These are phyloP conservation scores for Amanita jacksonii DNA, from an alignment of 768 basidiomycete species.

Conservation along the genomic window DNA sequence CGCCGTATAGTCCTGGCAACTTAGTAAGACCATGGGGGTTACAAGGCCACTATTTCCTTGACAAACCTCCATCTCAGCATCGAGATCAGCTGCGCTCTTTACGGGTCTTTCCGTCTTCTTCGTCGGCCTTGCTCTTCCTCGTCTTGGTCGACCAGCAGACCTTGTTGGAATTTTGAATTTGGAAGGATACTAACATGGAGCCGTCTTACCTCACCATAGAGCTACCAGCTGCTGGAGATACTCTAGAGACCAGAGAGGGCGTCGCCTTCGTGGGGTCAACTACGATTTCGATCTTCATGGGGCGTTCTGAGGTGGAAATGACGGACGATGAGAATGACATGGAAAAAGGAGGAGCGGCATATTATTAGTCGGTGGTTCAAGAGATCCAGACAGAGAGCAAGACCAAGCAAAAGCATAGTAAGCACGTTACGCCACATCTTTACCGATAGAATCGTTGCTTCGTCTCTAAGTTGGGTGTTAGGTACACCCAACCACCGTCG, in stretches of 20 bases:
- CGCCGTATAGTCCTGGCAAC: conserved; percentile 59
- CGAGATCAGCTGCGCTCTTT: conserved; percentile 85
- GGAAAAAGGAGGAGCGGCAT: conserved; percentile 30
- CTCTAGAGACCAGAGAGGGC: conserved; percentile 68
- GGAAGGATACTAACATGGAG: conserved; percentile 10
- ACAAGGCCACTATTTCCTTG: neutral
- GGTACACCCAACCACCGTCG: neutral
- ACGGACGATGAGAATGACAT: conserved; percentile 23
- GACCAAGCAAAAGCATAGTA: conserved; percentile 33
- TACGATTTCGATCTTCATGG: conserved; percentile 98
- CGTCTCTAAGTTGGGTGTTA: conserved; percentile 32
- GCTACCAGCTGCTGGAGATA: conserved; percentile 57
- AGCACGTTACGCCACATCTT: conserved; percentile 28
- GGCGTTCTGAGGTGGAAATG: conserved; percentile 70
- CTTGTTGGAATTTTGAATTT: conserved; percentile 14
- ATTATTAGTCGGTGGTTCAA: conserved; percentile 40
- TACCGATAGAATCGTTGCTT: conserved; percentile 28
- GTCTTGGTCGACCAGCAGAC: conserved; percentile 27
- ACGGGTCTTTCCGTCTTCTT: conserved; percentile 51
- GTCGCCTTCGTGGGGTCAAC: conserved; percentile 64
- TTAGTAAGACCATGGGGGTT: neutral
- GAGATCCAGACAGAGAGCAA: conserved; percentile 23
- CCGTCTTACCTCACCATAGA: conserved; percentile 26
- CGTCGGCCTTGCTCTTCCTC: conserved; percentile 32
- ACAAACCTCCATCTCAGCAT: conserved; percentile 94